These are phyloP conservation scores for Talaromyces marneffei DNA, from an alignment of 2,329 filamentous ascomycete species.

Conservation along the genomic window DNA sequence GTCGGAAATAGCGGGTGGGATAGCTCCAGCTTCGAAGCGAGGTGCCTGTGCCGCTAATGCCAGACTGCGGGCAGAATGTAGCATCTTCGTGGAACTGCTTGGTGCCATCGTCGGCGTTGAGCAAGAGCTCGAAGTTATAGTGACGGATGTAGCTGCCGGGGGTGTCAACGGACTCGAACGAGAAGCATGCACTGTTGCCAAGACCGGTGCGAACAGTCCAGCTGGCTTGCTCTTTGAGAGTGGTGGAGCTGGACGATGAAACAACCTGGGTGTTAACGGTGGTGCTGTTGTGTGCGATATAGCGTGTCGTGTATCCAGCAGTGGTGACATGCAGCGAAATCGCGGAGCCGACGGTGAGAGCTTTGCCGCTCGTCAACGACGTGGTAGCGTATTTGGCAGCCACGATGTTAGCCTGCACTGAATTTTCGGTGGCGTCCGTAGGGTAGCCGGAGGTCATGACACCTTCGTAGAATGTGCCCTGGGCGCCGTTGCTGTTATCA, in stretches of 20 bases:
- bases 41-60: constrained; percentile 7
- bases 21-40: constrained; percentile 12
- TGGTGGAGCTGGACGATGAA: constrained; percentile 1
- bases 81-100: constrained; percentile 12
- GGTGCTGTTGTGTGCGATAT: constrained; percentile 7
- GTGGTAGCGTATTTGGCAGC: constrained; percentile 7
- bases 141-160: constrained; percentile 12
- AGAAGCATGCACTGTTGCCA: constrained; percentile 11
- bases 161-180: constrained; percentile 13
- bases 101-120: constrained; percentile 10
- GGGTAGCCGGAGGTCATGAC: constrained; percentile 12
- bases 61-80: constrained; percentile 11
- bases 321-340: constrained; percentile 10
- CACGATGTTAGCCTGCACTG: constrained; percentile 11
- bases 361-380: constrained; percentile 6
- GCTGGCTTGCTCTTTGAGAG: constrained; percentile 7
- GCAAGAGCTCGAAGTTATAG: constrained; percentile 9
- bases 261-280: constrained; percentile 12
- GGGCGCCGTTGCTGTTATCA: constrained; percentile 10
- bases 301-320: constrained; percentile 2
- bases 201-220: constrained; percentile 11
- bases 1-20: constrained; percentile 12
- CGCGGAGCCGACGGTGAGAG: constrained; percentile 1
- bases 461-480: constrained; percentile 13
- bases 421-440: constrained; percentile 5